These are phyloP conservation scores for Neoboletus magnificus DNA, from an alignment of 768 basidiomycete genomes.

Conservation along the genomic window DNA sequence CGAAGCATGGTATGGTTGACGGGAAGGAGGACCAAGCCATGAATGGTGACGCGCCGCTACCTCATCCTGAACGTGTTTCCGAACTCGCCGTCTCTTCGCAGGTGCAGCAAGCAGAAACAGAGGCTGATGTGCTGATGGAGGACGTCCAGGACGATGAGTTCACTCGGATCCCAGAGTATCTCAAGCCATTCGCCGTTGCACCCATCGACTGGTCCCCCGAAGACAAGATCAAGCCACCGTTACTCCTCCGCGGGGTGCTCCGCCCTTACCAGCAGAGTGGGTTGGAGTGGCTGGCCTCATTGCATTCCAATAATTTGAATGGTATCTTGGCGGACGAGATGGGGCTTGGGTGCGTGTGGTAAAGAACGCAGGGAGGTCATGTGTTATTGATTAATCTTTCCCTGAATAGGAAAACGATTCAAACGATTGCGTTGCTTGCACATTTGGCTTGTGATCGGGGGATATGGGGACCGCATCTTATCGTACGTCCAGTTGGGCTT, in stretches of 20 bases:
- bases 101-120: conserved; percentile 4
- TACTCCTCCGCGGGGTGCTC: conserved; percentile 81
- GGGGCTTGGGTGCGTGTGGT: conserved; percentile 76
- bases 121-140: conserved; percentile 33
- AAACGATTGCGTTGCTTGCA: conserved; percentile 91
- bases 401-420: conserved; percentile 79
- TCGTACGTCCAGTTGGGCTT: conserved; percentile 43
- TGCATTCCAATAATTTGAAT: conserved; percentile 78
- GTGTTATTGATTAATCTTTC: background rate
- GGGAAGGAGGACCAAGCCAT: background rate
- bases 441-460: conserved; percentile 89
- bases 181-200: conserved; percentile 68
- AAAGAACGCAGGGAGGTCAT: background rate
- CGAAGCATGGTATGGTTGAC: background rate
- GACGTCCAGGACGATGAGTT: conserved; percentile 35
- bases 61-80: background rate
- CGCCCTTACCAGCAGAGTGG: conserved; percentile 94
- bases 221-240: conserved; percentile 55
- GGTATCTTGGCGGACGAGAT: conserved; percentile 92
- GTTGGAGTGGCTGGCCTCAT: conserved; percentile 88
- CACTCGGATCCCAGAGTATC: conserved; percentile 48
- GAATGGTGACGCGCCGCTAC: background rate
- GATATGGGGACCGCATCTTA: conserved; percentile 91
- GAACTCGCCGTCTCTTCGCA: background rate
- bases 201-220: conserved; percentile 65